These are phyloP conservation scores for sunflower (Helianthus annuus) DNA, from an alignment of 129 eudicot genomes.

Conservation along the genomic window DNA sequence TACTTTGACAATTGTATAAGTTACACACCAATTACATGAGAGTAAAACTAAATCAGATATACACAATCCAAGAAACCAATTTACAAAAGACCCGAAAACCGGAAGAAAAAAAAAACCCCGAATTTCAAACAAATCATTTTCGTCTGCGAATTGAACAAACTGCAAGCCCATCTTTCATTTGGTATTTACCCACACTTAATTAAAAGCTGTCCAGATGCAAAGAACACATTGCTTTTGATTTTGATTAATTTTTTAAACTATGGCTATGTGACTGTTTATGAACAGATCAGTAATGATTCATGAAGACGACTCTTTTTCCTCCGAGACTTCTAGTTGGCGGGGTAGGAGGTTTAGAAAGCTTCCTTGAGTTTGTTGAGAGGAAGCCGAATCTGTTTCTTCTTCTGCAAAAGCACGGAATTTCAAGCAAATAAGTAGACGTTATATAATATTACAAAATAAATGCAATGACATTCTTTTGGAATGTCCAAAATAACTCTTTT, in stretches of 20 bases:
- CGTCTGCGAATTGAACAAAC: slow-evolving; percentile 37
- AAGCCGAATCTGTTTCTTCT: slow-evolving; percentile 58
- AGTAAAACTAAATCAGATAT: slow-evolving; percentile 30
- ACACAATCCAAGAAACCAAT: slow-evolving; percentile 34
- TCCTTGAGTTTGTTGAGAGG: slow-evolving; percentile 71
- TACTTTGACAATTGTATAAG: slow-evolving; percentile 33
- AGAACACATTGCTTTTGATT: slow-evolving; percentile 29
- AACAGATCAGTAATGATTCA: slow-evolving; percentile 35
- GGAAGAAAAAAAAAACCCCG: slow-evolving; percentile 1
- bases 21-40: slow-evolving; percentile 40
- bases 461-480: background rate
- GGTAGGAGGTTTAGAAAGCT: slow-evolving; percentile 78
- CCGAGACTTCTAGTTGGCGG: slow-evolving; percentile 47
- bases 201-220: slow-evolving; percentile 29
- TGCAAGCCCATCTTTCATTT: slow-evolving; percentile 37
- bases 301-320: slow-evolving; percentile 39
- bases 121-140: slow-evolving; percentile 37
- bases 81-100: slow-evolving; percentile 29
- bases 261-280: slow-evolving; percentile 39
- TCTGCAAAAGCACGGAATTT: slow-evolving; percentile 38
- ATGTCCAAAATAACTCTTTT: background rate
- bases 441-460: background rate
- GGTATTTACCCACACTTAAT: slow-evolving; percentile 40
- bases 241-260: slow-evolving; percentile 31
- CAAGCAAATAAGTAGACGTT: slow-evolving; percentile 11